Evolutionary conservation across 768 basidiomycete genomes (phyloP), one percentile per base, ranked within the genome.

Genomic region (Roridomyces roridus): DNA sequence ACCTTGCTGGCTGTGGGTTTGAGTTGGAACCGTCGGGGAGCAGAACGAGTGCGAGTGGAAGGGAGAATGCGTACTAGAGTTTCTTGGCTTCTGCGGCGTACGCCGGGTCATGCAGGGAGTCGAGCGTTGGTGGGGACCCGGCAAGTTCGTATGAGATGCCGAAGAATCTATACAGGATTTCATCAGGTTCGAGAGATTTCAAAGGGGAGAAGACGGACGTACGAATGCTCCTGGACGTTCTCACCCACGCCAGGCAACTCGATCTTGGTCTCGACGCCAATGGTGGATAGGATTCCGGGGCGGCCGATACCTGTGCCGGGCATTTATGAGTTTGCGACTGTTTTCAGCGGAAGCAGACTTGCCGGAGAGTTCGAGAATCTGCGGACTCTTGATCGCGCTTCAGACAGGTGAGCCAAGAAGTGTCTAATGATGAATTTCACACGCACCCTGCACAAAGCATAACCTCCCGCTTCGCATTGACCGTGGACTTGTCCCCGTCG

Each of bases 301-400:
- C 48, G 47, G 31, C 43, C 48, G 18, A 51, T 18, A 17, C n/a
- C n/a, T n/a, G n/a, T n/a, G n/a, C n/a, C n/a, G n/a, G n/a, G n/a
- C n/a, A n/a, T n/a, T n/a, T n/a, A n/a, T n/a, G n/a, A n/a, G n/a
- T n/a, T n/a, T n/a, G n/a, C n/a, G n/a, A n/a, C n/a, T n/a, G n/a
- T n/a, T n/a, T n/a, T n/a, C n/a, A n/a, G n/a, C n/a, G n/a, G n/a
- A n/a, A n/a, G n/a, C n/a, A n/a, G n/a, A n/a, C n/a, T n/a, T n/a
- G n/a, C 86, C 86, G 5, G 83, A 85, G 3, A 86, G 70, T 62
- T 86, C 82, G 3, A 86, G 77, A 10, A 88, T 57, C 31, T 57
- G 25, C 1, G 52, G 58, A 39, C 29, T 53, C 29, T 43, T 44
- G 29, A 43, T 21, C 6, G 45, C 15, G 25, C 42, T 31, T n/a